These are phyloP conservation scores for Saccharomyces pastorianus DNA, from an alignment of 1,139 yeast species.

Conservation along the genomic window DNA sequence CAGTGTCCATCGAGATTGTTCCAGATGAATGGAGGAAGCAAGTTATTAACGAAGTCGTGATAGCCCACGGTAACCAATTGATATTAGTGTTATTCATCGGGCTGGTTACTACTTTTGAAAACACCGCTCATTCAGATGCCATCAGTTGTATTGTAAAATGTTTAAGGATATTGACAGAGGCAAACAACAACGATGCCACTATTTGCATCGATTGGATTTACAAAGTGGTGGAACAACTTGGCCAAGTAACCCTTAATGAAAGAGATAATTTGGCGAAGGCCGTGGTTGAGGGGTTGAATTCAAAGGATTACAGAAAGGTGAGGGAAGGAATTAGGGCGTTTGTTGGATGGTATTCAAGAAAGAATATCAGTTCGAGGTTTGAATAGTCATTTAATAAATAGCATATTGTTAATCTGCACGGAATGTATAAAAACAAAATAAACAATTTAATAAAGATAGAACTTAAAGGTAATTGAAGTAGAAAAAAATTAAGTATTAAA, in stretches of 20 bases:
- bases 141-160: conserved; percentile 64
- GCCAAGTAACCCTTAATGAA: conserved; percentile 56
- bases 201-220: conserved; percentile 50
- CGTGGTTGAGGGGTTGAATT: conserved; percentile 51
- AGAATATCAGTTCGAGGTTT: conserved; percentile 54
- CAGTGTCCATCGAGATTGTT: conserved; percentile 44
- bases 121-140: conserved; percentile 66
- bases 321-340: conserved; percentile 67
- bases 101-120: conserved; percentile 61
- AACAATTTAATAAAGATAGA: background rate
- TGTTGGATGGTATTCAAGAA: conserved; percentile 73
- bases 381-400: conserved; percentile 11
- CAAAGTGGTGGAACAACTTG: conserved; percentile 44
- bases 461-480: background rate
- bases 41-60: conserved; percentile 37
- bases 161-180: conserved; percentile 42
- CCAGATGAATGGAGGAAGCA: conserved; percentile 47
- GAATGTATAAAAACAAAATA: background rate
- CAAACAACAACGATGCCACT: conserved; percentile 25
- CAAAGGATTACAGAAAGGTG: conserved; percentile 67
- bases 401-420: background rate
- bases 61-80: conserved; percentile 50
- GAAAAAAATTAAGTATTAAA: background rate
- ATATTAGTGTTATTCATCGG: conserved; percentile 53
- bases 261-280: conserved; percentile 50